phyloP scores from a whole-genome alignment of 139 green algal species.

The Picochlorum sp. region DNA sequence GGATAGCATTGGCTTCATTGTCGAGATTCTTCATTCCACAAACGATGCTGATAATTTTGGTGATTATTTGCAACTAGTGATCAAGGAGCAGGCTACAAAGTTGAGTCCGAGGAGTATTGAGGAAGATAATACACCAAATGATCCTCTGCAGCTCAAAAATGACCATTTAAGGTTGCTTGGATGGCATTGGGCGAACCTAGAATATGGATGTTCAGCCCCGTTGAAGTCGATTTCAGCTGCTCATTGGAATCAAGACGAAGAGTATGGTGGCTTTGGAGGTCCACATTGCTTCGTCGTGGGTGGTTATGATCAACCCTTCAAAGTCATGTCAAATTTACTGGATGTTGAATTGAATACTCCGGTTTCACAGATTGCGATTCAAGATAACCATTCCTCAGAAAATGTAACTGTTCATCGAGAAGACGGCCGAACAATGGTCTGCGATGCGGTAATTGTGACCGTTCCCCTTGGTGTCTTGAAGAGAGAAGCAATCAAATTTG shows the following conservation, averaged over 20 bases:
- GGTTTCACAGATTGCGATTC: constrained; percentile 11
- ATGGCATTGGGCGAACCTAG: constrained; percentile 81
- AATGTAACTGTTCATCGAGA: constrained; percentile 6
- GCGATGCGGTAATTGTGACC: constrained; percentile 52
- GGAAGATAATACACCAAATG: background rate
- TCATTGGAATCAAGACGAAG: constrained; percentile 83
- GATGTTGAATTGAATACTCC: constrained; percentile 27
- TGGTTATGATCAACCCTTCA: constrained; percentile 37
- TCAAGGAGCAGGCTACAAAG: background rate
- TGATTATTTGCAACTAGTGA: too few relatives aligned
- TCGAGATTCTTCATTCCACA: too few relatives aligned
- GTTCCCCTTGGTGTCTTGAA: constrained; percentile 64
- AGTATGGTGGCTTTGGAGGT: constrained; percentile 78
- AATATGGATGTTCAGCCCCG: constrained; percentile 73
- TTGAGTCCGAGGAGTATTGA: background rate
- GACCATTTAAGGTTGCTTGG: constrained; percentile 40
- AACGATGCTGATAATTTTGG: too few relatives aligned
- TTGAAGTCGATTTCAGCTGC: constrained; percentile 36
- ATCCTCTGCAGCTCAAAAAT: constrained; percentile 6
- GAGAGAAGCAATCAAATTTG: constrained; percentile 45
- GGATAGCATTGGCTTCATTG: too few relatives aligned
- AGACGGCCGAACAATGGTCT: constrained; percentile 25
- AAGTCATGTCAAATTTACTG: constrained; percentile 14
- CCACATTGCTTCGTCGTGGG: constrained; percentile 76
- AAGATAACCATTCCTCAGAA: background rate